Conservation (phyloP, 352 stramenopile species). For the Plasmopara muralis region DNA sequence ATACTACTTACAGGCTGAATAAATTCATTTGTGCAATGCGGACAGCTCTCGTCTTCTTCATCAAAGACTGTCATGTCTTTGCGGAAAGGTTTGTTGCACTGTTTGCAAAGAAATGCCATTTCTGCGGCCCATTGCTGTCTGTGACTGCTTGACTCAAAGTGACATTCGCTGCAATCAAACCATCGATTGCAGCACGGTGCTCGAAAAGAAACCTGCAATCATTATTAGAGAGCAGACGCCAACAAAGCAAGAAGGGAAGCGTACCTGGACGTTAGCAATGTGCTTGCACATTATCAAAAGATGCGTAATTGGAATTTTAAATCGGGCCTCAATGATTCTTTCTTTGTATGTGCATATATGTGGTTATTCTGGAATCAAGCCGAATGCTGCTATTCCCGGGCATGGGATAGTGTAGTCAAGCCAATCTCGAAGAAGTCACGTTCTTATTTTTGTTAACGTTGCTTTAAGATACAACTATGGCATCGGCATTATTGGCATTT, state of each 20-base stretch:
- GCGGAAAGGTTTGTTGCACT: constrained; percentile 54
- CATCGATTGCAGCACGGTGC: constrained; percentile 65
- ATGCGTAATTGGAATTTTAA: background rate
- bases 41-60: constrained; percentile 21
- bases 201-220: constrained; percentile 48
- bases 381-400: constrained; percentile 10
- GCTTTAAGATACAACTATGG: constrained; percentile 12
- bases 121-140: constrained; percentile 30
- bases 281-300: constrained; percentile 39
- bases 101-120: constrained; percentile 64
- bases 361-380: constrained; percentile 10
- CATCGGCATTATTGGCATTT: constrained; percentile 36
- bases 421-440: no score
- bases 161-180: constrained; percentile 76
- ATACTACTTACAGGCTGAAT: constrained; percentile 19
- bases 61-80: constrained; percentile 41
- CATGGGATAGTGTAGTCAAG: constrained; percentile 11
- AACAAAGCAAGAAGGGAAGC: background rate
- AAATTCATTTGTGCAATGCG: constrained; percentile 50
- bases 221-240: background rate
- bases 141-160: constrained; percentile 63
- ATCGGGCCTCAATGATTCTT: background rate
- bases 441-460: no score
- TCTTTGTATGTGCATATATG: background rate
- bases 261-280: constrained; percentile 31